These are phyloP conservation scores for Microstegium vimineum DNA, from an alignment of 176 grass and related monocot genomes.

Conservation along the genomic window DNA sequence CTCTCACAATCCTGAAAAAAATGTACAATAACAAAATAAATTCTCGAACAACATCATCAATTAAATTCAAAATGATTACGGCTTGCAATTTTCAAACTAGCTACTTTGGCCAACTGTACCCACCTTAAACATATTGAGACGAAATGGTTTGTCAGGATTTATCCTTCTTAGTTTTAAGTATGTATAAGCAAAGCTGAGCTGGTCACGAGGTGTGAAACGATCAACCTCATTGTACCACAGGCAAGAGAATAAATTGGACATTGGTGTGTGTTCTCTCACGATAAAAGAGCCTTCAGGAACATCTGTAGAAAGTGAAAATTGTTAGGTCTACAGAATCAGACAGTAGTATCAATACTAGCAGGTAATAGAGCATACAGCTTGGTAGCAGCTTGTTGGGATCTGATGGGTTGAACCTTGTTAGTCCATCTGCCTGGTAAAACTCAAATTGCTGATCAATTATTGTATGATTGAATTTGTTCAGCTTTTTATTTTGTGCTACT, in stretches of 20 bases:
- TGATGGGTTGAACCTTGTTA: slow-evolving; percentile 68
- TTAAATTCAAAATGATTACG: neutral
- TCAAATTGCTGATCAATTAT: slow-evolving; percentile 97
- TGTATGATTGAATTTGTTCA: slow-evolving; percentile 98
- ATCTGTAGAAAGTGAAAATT: slow-evolving; percentile 49
- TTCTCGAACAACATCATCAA: neutral
- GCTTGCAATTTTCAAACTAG: neutral
- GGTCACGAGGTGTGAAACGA: slow-evolving; percentile 91
- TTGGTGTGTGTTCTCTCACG: slow-evolving; percentile 88
- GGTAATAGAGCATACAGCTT: slow-evolving; percentile 65
- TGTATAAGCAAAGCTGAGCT: slow-evolving; percentile 99
- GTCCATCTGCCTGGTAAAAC: slow-evolving; percentile 93
- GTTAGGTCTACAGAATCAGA: slow-evolving; percentile 15
- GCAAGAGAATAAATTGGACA: slow-evolving; percentile 97
- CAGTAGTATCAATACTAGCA: slow-evolving; percentile 27
- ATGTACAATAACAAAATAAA: neutral
- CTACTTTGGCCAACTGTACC: neutral
- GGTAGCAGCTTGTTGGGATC: slow-evolving; percentile 83
- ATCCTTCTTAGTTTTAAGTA: slow-evolving; percentile 93
- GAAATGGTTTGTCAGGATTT: slow-evolving; percentile 75
- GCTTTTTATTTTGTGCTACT: slow-evolving; percentile 93
- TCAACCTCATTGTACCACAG: slow-evolving; percentile 98
- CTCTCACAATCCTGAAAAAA: slow-evolving; percentile 91
- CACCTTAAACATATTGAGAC: slow-evolving; percentile 97
- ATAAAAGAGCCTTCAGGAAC: slow-evolving; percentile 99